These are phyloP conservation scores for Penicillium hordei DNA, from an alignment of 2,329 filamentous ascomycete species.

Conservation along the genomic window DNA sequence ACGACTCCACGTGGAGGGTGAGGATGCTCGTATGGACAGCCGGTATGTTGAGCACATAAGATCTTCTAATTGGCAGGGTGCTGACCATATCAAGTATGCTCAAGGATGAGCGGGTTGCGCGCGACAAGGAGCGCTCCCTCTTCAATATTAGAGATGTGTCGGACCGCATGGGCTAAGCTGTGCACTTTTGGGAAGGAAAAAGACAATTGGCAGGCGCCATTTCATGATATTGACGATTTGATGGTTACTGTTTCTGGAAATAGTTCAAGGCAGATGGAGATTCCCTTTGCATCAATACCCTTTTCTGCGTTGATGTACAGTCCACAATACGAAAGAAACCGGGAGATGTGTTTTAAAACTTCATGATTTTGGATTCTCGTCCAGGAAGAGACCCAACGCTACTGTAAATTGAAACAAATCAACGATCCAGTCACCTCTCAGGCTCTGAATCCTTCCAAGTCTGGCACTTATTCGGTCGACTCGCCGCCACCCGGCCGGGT, in stretches of 20 bases:
- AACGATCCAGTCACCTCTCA: slow-evolving; percentile 23
- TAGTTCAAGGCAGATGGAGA: slow-evolving; percentile 11
- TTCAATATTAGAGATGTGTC: slow-evolving; percentile 76
- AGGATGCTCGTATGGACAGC: slow-evolving; percentile 80
- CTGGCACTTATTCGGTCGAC: slow-evolving; percentile 21
- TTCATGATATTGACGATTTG: slow-evolving; percentile 36
- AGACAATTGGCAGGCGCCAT: slow-evolving; percentile 1
- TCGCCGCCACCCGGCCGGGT: slow-evolving; percentile 57
- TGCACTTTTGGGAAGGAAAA: not conserved
- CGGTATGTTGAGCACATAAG: slow-evolving; percentile 45
- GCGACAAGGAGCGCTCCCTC: slow-evolving; percentile 61
- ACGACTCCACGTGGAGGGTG: slow-evolving; percentile 81
- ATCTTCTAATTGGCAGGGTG: not conserved
- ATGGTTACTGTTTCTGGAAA: slow-evolving; percentile 15
- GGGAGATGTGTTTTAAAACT: slow-evolving; percentile 6
- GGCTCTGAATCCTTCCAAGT: slow-evolving; percentile 17
- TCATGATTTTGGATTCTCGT: slow-evolving; percentile 28
- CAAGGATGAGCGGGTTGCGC: slow-evolving; percentile 77
- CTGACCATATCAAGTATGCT: slow-evolving; percentile 64
- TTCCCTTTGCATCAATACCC: slow-evolving; percentile 20
- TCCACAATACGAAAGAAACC: slow-evolving; percentile 18
- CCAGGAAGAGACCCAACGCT: slow-evolving; percentile 26
- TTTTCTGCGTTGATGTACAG: slow-evolving; percentile 17
- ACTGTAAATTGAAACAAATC: slow-evolving; percentile 26
- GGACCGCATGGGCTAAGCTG: slow-evolving; percentile 68